Base-by-base conservation (phyloP, 805 yeast genomes). In the Wickerhamiella parazyma region DNA sequence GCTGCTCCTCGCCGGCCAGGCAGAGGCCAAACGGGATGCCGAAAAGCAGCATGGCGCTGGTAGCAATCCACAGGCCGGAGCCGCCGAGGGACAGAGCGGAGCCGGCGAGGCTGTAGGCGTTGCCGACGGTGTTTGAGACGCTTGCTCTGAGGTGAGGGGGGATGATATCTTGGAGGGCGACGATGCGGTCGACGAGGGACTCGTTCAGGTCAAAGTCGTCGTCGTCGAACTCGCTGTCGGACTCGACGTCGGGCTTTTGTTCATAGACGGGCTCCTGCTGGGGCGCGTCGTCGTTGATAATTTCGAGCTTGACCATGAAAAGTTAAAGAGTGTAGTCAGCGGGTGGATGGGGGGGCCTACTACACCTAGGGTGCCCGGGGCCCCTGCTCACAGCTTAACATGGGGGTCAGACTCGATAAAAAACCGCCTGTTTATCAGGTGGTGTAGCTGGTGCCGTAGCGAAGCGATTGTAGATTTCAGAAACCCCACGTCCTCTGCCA, bases 21-120 rank as follows among this genome's bases (percentile, higher is more conserved):
- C 95, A 80, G 55, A 91, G 70, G 7, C 95, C 78, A 55, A 84
- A 72, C 51, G 99, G 99, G 38, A 86, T 94, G 61, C 95, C 96
- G 55, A 91, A 69, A 49, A 91, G 72, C 55, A 91, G 67, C 34
- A 83, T 77, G 34, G 91, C 74, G 10, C 97, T 78, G 10, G 95
- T 77, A 45, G 84, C 51, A 48, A 80, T 72, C 97, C 97, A 91
- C 52, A 87, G 70, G 33, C 81, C 67, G 53, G 73, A 72, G 48
- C 95, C 95, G 48, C 82, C 69, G 52, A 75, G 76, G 48, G 68
- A 57, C 44, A 77, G 65, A 28, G 75, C 70, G 33, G 73, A 63
- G 35, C 68, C 61, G 48, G 63, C 53, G 67, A 55, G 34, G 57
- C 59, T 40, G 60, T 60, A 38, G 14, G 65, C 54, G 21, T 62